Percentiles rank a stretch among this genome's conserved stretches.
These are phyloP conservation scores for Candida railenensis DNA, from an alignment of 805 yeast species.

Conservation along the genomic window DNA sequence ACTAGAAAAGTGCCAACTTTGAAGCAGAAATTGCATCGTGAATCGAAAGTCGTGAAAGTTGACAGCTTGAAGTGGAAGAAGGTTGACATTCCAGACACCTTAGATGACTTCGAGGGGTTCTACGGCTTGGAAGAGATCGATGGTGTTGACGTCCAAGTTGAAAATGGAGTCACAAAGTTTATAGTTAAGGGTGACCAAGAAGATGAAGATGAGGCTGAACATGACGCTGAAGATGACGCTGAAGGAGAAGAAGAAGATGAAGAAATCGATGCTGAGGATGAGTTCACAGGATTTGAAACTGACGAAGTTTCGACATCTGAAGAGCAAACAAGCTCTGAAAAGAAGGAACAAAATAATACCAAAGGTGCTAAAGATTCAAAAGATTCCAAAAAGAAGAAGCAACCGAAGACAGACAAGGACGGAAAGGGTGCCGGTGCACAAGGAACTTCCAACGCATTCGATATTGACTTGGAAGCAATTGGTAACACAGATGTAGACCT, in stretches of 20 bases:
- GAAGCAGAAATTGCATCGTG: constrained; percentile 28
- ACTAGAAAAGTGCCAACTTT: constrained; percentile 20
- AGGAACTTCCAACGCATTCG: constrained; percentile 28
- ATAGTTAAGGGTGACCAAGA: constrained; percentile 34
- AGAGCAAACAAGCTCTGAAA: not conserved
- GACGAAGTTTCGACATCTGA: constrained; percentile 1
- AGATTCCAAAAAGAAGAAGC: not conserved
- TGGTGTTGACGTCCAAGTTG: constrained; percentile 81
- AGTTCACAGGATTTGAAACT: constrained; percentile 23
- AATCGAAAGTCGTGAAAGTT: constrained; percentile 44
- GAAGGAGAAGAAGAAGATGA: constrained; percentile 18
- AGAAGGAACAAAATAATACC: not conserved
- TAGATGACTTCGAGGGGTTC: constrained; percentile 87
- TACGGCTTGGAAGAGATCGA: constrained; percentile 93
- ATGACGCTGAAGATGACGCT: constrained; percentile 15
- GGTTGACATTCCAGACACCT: constrained; percentile 77
- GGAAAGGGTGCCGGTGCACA: constrained; percentile 6
- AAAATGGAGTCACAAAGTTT: constrained; percentile 66
- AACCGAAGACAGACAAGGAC: not conserved
- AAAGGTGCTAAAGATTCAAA: not conserved
- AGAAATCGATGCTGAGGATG: constrained; percentile 25
- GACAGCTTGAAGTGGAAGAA: constrained; percentile 70
- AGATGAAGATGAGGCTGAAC: constrained; percentile 16
- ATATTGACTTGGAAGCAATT: constrained; percentile 24
- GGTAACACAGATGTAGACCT: constrained; percentile 42